Base-by-base conservation (phyloP, 2,329 filamentous ascomycete species). In the Coniella lustricola region DNA sequence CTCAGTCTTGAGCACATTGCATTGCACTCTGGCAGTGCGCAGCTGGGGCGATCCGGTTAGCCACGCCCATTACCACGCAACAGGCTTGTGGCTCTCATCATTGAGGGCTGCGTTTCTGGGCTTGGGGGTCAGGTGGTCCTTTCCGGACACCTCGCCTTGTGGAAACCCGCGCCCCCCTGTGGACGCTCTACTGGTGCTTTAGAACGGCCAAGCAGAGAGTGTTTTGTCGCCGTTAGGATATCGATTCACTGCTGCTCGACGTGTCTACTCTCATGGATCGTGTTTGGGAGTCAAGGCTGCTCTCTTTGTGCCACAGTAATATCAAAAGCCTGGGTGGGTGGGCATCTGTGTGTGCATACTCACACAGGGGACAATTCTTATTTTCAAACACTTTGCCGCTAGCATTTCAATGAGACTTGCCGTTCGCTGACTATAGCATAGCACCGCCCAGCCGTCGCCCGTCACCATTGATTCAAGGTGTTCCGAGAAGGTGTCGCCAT, bases 291-390 rank as follows among this genome's bases (percentile, higher is more conserved):
- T 47, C 45, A 41, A 47, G 45, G 45, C 45, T 47, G 45, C 45
- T 47, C n/a, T n/a, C n/a, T 38, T 37, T 25, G n/a, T 47, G 20
- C 37, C 29, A 46, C 44, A 29, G 3, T 13, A 14, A 29, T 10
- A 29, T 29, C 13, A 18, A 47, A 47, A 47, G 45, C 45, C 45
- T 41, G 45, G 45, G 45, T 33, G 45, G 36, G 45, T 47, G 45
- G 45, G 45, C 14, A 31, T 41, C 21, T 47, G 45, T 47, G 45
- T 41, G 45, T 47, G 13, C n/a, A 18, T 13, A 35, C 45, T 41
- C 45, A 47, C 45, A 32, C 45, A 41, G 45, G 45, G 45, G 45
- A 47, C 32, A 22, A 16, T 18, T 29, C 14, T 41, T 31, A 29
- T 25, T 25, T 8, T 25, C 10, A 16, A 13, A 13, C n/a, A 21